A percentile compares a stretch with the other conserved stretches of the same genome.
These are phyloP conservation scores for Suillus variegatus DNA, from an alignment of 768 basidiomycete species.

Conservation along the genomic window DNA sequence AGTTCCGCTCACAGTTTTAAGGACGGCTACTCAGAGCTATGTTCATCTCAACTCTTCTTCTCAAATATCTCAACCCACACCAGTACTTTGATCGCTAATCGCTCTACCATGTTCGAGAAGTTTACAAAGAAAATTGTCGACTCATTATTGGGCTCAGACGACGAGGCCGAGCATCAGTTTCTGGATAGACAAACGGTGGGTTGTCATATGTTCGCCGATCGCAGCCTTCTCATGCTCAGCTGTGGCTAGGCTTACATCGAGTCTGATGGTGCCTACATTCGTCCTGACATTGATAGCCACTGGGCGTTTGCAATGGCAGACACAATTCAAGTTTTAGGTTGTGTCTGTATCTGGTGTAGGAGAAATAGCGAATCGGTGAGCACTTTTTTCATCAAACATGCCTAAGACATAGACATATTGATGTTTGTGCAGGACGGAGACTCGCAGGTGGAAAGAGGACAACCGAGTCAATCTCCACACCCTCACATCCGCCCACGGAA, in stretches of 20 bases:
- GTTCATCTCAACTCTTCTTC: neutral
- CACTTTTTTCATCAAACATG: neutral
- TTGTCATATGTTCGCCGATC: neutral
- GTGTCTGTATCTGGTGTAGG: conserved; percentile 12
- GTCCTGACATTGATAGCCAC: conserved; percentile 3
- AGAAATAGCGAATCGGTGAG: conserved; percentile 7
- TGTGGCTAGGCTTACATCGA: neutral
- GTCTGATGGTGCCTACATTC: neutral
- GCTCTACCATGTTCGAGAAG: conserved; percentile 13
- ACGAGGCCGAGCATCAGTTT: neutral
- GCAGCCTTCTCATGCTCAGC: neutral
- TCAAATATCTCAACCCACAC: too few species aligned
- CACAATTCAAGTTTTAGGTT: conserved; percentile 12
- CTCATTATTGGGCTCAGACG: neutral
- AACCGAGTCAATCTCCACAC: neutral
- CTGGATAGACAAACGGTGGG: neutral
- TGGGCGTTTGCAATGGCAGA: conserved; percentile 14
- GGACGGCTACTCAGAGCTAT: neutral
- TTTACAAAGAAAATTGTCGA: conserved; percentile 13
- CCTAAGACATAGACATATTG: conserved; percentile 3
- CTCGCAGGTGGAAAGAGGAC: neutral
- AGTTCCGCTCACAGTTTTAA: neutral
- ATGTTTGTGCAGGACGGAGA: conserved; percentile 11
- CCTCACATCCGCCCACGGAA: neutral
- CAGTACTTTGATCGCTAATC: neutral